Evolutionary conservation across 306 rosid species (phyloP).

Genomic region (Benincasa hispida): DNA sequence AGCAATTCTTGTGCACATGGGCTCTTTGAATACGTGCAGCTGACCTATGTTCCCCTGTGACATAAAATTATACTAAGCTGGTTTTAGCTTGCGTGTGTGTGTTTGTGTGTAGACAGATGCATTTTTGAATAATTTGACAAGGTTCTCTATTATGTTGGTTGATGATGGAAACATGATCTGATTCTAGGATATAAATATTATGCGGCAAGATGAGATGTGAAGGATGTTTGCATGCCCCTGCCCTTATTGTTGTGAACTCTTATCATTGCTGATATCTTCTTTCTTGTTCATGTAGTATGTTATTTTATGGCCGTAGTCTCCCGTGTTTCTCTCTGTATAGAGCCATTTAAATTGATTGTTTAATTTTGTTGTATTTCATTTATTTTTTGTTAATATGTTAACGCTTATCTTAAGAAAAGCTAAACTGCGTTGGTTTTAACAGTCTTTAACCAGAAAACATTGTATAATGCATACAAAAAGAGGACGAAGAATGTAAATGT

Average conservation of each 20-base stretch:
- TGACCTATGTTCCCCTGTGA: not conserved
- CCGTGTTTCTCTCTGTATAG: not conserved
- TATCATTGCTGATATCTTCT: not conserved
- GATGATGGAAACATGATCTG: not conserved
- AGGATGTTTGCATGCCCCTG: not conserved
- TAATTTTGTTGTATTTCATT: not conserved
- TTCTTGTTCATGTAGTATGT: not conserved
- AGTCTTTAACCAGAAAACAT: slow-evolving; percentile 89
- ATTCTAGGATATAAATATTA: not conserved
- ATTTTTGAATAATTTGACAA: not conserved
- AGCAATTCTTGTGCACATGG: not conserved
- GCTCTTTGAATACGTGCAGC: not conserved
- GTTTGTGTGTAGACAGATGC: not conserved
- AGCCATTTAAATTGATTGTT: not conserved
- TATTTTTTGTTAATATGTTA: not conserved
- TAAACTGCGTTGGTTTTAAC: slow-evolving; percentile 11
- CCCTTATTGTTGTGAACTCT: not conserved
- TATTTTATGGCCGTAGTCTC: not conserved
- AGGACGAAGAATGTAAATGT: slow-evolving; percentile 62
- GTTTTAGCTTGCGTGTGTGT: not conserved
- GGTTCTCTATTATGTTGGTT: not conserved
- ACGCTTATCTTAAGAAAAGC: not conserved
- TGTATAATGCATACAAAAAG: slow-evolving; percentile 84
- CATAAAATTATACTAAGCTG: not conserved
- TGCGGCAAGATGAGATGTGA: not conserved